Conservation (phyloP, 768 basidiomycete genomes). For the Naganishia onofrii region DNA sequence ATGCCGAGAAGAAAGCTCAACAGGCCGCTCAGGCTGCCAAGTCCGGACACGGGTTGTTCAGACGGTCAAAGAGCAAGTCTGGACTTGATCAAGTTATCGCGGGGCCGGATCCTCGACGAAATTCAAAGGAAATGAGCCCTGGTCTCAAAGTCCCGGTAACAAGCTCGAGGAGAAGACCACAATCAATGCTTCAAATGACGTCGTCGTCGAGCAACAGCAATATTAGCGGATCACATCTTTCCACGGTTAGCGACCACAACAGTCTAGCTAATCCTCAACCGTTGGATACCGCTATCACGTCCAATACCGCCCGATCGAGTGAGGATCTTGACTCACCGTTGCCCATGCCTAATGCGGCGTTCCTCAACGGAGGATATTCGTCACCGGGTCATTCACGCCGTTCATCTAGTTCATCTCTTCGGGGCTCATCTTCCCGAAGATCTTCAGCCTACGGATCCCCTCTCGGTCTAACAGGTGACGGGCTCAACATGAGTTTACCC, state of each 20-base stretch:
- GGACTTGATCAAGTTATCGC: background rate
- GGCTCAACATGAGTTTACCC: slow-evolving; percentile 9
- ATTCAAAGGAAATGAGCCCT: slow-evolving; percentile 12
- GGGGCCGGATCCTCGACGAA: background rate
- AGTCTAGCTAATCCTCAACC: background rate
- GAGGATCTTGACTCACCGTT: slow-evolving; percentile 17
- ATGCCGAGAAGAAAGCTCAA: slow-evolving; percentile 5
- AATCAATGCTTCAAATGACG: slow-evolving; percentile 22
- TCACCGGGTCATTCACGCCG: slow-evolving; percentile 21
- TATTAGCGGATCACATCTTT: background rate
- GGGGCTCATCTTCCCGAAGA: background rate
- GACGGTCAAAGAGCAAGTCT: slow-evolving; percentile 15
- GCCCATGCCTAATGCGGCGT: slow-evolving; percentile 17
- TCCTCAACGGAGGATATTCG: slow-evolving; percentile 14
- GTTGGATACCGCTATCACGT: background rate
- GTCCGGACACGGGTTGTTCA: slow-evolving; percentile 17
- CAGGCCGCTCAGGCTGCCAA: slow-evolving; percentile 1
- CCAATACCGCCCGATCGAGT: background rate
- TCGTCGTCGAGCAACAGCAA: slow-evolving; percentile 16
- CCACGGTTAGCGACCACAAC: background rate
- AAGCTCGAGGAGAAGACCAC: slow-evolving; percentile 6
- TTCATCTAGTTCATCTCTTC: slow-evolving; percentile 15
- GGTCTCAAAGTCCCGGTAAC: slow-evolving; percentile 14
- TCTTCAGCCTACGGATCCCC: slow-evolving; percentile 23
- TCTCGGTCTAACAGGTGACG: slow-evolving; percentile 23